Base-by-base conservation (phyloP, 441 rosid genomes). In the Brassica balearica region DNA sequence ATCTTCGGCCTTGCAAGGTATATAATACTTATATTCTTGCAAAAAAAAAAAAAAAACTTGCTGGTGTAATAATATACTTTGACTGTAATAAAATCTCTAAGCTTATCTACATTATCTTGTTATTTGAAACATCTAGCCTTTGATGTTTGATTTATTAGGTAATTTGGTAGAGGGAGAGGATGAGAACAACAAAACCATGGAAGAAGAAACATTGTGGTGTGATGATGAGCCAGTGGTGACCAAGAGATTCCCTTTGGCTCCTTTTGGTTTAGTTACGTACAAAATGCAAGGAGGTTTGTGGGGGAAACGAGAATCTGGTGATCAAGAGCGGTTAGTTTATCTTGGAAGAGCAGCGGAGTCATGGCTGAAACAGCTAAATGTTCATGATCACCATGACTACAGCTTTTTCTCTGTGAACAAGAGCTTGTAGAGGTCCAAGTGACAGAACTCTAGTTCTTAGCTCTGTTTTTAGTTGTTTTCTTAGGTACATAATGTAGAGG, bases 1-100 rank as follows among this genome's bases (percentile, higher is more conserved):
- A 43, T 93, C 97, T 14, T 90, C 91, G 1, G 85, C 90, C 36
- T 88, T 91, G 78, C 92, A 87, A 87, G 96, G 96, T 92, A 84
- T 3, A 8, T 20, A 51, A 10, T 15, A 51, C 25, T 48, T 25
- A 14, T 64, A 23, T 12, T 65, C 7, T 22, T 59, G 32, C 27
- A 46, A 11, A 72, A 48, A 5, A 29, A 29, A 5, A 34, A 34
- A 27, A 3, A 19, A 19, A n/a, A n/a, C n/a, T n/a, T 72, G 76
- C 51, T 48, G 5, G 8, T 8, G 12, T 19, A 5, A 27, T 62
- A 32, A 15, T 64, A 53, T 34, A 23, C 25, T 48, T 51, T 19
- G 19, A 19, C 19, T 19, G 32, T 27, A 9, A 48, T 11, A 62
- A 36, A 22, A 65, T 3, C 4, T 74, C 19, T 56, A 6, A 66